phyloP scores from a whole-genome alignment of 306 rosid genomes.

The Psophocarpus tetragonolobus region DNA sequence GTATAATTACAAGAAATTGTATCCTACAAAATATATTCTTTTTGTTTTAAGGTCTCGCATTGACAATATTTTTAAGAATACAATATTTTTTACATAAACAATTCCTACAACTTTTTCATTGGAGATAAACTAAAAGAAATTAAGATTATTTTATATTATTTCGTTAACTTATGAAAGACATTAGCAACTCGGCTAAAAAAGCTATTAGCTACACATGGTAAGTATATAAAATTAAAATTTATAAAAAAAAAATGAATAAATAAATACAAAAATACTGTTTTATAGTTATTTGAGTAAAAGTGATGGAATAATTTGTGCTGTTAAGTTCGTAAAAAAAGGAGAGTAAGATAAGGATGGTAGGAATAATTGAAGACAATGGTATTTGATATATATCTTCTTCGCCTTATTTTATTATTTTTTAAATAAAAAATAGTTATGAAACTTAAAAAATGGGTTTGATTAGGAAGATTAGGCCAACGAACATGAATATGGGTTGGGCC shows the following conservation, averaged over 20 bases:
- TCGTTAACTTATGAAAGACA: not conserved
- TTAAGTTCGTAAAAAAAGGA: not conserved
- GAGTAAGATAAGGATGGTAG: not conserved
- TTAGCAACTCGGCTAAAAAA: not conserved
- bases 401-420: not conserved
- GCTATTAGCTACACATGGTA: too few relatives aligned
- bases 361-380: not conserved
- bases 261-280: not conserved
- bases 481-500: too few relatives aligned
- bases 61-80: too few relatives aligned
- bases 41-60: too few relatives aligned
- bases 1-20: too few relatives aligned
- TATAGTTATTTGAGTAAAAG: conserved; percentile 2
- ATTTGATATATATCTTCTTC: not conserved
- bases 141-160: not conserved
- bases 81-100: too few relatives aligned
- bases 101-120: too few relatives aligned
- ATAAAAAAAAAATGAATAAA: not conserved
- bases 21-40: too few relatives aligned
- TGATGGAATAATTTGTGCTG: conserved; percentile 2
- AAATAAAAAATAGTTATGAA: too few relatives aligned
- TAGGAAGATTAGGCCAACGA: too few relatives aligned
- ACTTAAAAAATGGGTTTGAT: too few relatives aligned
- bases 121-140: too few relatives aligned
- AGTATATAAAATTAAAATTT: not conserved